These are phyloP conservation scores for Neurospora crassa DNA, from an alignment of 2,329 filamentous ascomycete genomes.

Conservation along the genomic window DNA sequence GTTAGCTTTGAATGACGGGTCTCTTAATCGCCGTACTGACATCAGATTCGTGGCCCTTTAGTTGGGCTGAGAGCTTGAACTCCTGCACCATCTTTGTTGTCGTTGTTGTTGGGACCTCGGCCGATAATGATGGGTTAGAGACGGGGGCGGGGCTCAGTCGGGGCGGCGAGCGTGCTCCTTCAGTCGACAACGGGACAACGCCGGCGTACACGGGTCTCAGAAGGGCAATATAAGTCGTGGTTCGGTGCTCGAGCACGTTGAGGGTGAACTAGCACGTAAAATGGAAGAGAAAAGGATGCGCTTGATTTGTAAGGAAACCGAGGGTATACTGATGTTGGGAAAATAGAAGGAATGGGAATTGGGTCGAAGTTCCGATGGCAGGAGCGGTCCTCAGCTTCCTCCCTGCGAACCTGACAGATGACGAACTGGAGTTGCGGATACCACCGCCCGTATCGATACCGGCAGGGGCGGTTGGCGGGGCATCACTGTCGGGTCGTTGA, in stretches of 20 bases:
- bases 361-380: conserved; percentile 11
- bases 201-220: neutral
- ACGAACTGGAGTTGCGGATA: neutral
- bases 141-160: neutral
- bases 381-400: neutral
- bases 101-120: neutral
- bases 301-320: neutral
- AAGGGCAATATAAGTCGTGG: neutral
- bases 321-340: neutral
- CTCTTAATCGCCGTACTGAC: conserved; percentile 40
- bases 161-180: neutral
- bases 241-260: neutral
- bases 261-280: neutral
- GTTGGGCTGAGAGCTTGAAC: conserved; percentile 87
- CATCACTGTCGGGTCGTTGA: neutral
- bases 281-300: neutral
- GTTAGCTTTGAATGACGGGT: conserved; percentile 9
- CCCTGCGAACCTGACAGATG: neutral
- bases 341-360: conserved; percentile 11
- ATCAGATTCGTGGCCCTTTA: conserved; percentile 87
- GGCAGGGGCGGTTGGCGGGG: neutral
- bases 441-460: neutral
- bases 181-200: neutral
- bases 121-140: neutral
- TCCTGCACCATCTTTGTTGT: conserved; percentile 50